Conservation (phyloP, 208 protist species). For the Naegleria gruberi region DNA sequence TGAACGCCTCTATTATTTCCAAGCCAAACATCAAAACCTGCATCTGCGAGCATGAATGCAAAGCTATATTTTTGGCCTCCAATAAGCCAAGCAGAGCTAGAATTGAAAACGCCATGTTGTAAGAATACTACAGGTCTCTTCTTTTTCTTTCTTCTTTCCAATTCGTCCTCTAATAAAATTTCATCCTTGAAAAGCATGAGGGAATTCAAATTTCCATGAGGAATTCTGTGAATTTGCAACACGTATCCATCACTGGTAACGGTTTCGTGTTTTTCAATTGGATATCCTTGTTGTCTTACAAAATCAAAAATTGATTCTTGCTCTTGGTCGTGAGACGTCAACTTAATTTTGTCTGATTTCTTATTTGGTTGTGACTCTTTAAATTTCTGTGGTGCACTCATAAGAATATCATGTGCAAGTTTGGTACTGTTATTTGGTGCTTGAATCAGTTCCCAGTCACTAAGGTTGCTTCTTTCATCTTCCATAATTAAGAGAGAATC, state of each 20-base stretch:
- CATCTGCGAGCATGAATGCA: conserved; percentile 31
- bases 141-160: background rate
- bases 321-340: background rate
- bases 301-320: background rate
- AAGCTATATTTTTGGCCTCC: conserved; percentile 22
- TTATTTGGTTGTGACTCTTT: background rate
- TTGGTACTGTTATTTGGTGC: background rate
- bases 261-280: conserved; percentile 7
- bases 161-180: background rate
- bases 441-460: background rate
- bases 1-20: conserved; percentile 35
- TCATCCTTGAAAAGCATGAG: background rate
- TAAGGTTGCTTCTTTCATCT: background rate
- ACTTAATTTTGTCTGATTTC: background rate
- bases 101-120: conserved; percentile 35
- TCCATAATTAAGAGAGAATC: background rate
- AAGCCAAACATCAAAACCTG: conserved; percentile 40
- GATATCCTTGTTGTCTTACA: background rate
- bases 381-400: background rate
- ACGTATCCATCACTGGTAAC: background rate
- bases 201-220: background rate
- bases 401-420: background rate
- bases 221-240: conserved; percentile 1
- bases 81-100: conserved; percentile 29
- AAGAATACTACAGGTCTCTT: conserved; percentile 21